phyloP scores from a whole-genome alignment of 1,139 yeast genomes.

The Kurtzmaniella quercitrusa region DNA sequence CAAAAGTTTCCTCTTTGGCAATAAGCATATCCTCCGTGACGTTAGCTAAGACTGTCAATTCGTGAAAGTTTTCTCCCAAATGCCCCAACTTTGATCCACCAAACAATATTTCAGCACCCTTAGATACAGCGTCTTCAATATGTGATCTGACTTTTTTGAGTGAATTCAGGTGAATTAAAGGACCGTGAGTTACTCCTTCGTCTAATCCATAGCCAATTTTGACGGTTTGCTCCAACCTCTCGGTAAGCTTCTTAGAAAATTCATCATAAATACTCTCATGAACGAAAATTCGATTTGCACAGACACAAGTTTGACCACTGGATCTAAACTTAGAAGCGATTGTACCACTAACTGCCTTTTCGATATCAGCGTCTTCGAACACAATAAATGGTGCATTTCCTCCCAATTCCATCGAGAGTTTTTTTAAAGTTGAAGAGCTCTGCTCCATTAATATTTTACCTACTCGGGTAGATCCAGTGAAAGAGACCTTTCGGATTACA shows the following conservation, averaged over 20 bases:
- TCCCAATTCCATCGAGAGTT: slow-evolving; percentile 49
- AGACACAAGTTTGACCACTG: slow-evolving; percentile 90
- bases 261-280: slow-evolving; percentile 67
- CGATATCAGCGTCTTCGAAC: slow-evolving; percentile 47
- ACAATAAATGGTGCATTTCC: slow-evolving; percentile 52
- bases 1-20: slow-evolving; percentile 78
- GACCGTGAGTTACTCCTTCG: slow-evolving; percentile 70
- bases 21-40: slow-evolving; percentile 65
- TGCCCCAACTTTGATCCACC: slow-evolving; percentile 66
- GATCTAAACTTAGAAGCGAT: slow-evolving; percentile 58
- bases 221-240: slow-evolving; percentile 45
- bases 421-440: slow-evolving; percentile 43
- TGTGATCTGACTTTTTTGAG: slow-evolving; percentile 67
- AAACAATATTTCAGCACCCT: slow-evolving; percentile 63
- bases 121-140: slow-evolving; percentile 66
- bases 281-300: slow-evolving; percentile 79
- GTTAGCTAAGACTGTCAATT: slow-evolving; percentile 67
- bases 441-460: slow-evolving; percentile 50
- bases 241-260: slow-evolving; percentile 40
- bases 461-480: slow-evolving; percentile 58
- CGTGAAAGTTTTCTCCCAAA: slow-evolving; percentile 73
- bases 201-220: slow-evolving; percentile 75
- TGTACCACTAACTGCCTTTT: slow-evolving; percentile 45
- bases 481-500: slow-evolving; percentile 45
- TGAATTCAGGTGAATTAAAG: slow-evolving; percentile 67